Percentiles rank a stretch among this genome's conserved stretches.
Evolutionary conservation across 1,284 basidiomycete species (phyloP).

Genomic region (Fomitopsis palustris): DNA sequence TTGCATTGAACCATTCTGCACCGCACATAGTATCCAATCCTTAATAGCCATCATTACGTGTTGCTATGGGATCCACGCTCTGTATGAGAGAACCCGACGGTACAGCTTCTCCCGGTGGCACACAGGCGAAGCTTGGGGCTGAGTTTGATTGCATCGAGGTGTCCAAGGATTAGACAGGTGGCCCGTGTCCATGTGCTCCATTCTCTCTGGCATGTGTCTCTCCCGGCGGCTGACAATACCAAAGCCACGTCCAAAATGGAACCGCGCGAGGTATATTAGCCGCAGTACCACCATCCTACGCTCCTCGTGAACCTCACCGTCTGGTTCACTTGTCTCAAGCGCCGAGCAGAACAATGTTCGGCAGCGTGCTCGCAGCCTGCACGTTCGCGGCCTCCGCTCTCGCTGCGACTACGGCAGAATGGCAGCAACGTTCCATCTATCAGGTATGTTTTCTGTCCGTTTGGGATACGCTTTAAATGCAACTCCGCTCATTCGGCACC

Average conservation of each 20-base stretch:
- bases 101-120: not conserved
- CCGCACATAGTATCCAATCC: too few relatives aligned
- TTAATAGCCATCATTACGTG: too few relatives aligned
- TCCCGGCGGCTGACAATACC: not conserved
- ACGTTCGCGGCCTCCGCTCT: slow-evolving; percentile 13
- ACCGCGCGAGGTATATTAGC: not conserved
- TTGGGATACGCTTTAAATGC: slow-evolving; percentile 46
- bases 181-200: not conserved
- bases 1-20: too few relatives aligned
- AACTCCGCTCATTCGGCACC: not conserved
- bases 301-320: not conserved
- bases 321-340: not conserved
- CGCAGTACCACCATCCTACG: not conserved
- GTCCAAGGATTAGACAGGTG: not conserved
- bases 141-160: too few relatives aligned
- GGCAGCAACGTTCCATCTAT: slow-evolving; percentile 22
- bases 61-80: too few relatives aligned
- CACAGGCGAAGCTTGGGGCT: too few relatives aligned
- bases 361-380: slow-evolving; percentile 6
- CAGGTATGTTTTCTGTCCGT: slow-evolving; percentile 21
- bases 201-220: not conserved
- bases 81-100: too few relatives aligned
- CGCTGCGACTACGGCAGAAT: slow-evolving; percentile 19
- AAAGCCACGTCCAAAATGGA: not conserved
- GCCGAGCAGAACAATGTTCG: slow-evolving; percentile 11